phyloP scores from a whole-genome alignment of 352 stramenopile species.

The Phytophthora pini region DNA sequence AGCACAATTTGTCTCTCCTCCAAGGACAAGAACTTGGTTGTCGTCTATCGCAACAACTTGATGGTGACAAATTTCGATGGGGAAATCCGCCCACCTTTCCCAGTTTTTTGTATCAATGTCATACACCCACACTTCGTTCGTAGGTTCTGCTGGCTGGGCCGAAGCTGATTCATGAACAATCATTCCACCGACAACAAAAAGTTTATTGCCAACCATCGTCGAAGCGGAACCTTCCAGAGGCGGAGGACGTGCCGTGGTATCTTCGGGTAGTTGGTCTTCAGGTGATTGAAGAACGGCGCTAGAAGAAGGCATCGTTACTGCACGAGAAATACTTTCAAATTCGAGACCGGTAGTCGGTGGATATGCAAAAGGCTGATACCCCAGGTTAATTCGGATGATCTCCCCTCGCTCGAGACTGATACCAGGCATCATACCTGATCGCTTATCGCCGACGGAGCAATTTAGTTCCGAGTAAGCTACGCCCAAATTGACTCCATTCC shows the following conservation, averaged over 20 bases:
- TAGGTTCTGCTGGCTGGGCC: conserved; percentile 32
- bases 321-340: conserved; percentile 72
- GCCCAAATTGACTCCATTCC: conserved; percentile 87
- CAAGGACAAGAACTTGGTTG: conserved; percentile 81
- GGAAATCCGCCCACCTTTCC: conserved; percentile 85
- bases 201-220: conserved; percentile 57
- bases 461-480: conserved; percentile 80
- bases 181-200: conserved; percentile 83
- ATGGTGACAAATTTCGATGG: conserved; percentile 80
- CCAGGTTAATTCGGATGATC: conserved; percentile 89
- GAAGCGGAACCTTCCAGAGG: conserved; percentile 63
- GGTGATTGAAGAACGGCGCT: conserved; percentile 45
- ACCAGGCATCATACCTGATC: conserved; percentile 80
- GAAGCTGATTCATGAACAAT: conserved; percentile 23
- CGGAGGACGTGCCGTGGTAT: conserved; percentile 25
- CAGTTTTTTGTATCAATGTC: conserved; percentile 57
- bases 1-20: conserved; percentile 71
- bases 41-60: conserved; percentile 80
- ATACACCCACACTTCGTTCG: conserved; percentile 78
- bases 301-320: conserved; percentile 52
- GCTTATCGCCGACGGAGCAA: conserved; percentile 49
- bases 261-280: conserved; percentile 3
- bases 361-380: conserved; percentile 80
- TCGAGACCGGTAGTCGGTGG: conserved; percentile 65
- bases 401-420: conserved; percentile 89